Evolutionary conservation across 345 rosid genomes (phyloP), one percentile per base, ranked within the genome.

Genomic region (Bruguiera sexangula): DNA sequence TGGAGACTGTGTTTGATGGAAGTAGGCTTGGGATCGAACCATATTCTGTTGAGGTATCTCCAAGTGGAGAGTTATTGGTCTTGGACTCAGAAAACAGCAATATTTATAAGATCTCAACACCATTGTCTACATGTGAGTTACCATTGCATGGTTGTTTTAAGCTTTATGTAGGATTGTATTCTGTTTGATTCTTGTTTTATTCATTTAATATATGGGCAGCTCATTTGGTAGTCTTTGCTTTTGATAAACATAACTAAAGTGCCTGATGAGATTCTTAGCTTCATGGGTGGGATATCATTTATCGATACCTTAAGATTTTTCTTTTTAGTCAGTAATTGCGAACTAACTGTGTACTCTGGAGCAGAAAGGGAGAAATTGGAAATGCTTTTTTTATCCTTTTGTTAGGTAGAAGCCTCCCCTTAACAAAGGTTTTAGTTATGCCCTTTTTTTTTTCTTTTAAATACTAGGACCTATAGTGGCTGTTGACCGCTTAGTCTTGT

Each of bases 371-470:
- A 39, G 20, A 32, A 46, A 5, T 20, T 66, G 48, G 31, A 37
- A 37, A 16, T 37, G 69, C 65, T 74, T 43, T 75, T 67, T 21
- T 59, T 67, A 32, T 63, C 71, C 80, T 84, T 82, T 78, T 82
- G 82, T 81, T 71, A 36, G 71, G 71, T 50, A 67, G 80, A 81
- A 84, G 85, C n/a, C 79, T 83, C 77, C 27, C 77, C 84, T 76
- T 88, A 72, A 18, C 0, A 69, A 31, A 53, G 55, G 62, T 71
- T 79, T 79, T 64, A 39, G 67, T 66, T 36, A 16, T 46, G 66
- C 43, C n/a, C n/a, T 68, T 64, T 69, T 63, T 68, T 76, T 68
- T 26, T 29, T 65, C 43, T 69, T 79, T 64, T 18, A 29, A 13
- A 36, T 21, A 46, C 48, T 37, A 15, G 56, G 71, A 36, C 73